Evolutionary conservation across 495 filamentous ascomycete genomes (phyloP).

Genomic region (Venustampulla echinocandica): DNA sequence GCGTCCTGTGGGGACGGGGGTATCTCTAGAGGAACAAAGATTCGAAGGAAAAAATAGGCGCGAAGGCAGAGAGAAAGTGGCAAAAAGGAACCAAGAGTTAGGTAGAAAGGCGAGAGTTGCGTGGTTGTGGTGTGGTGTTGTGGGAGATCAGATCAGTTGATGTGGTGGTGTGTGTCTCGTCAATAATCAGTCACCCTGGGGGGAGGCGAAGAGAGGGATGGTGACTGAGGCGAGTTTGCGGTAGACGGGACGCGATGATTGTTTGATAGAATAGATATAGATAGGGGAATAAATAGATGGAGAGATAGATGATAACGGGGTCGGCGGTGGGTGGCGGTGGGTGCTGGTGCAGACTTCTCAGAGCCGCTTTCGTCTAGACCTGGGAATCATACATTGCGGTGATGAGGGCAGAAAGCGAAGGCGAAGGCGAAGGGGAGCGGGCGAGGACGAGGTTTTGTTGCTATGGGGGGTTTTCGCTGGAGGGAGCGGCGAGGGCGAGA

Average conservation of each 20-base stretch:
- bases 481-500: conserved; percentile 3
- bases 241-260: neutral
- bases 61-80: neutral
- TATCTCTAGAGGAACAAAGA: neutral
- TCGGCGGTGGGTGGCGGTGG: neutral
- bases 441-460: conserved; percentile 16
- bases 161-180: neutral
- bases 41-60: neutral
- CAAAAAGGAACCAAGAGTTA: neutral
- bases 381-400: conserved; percentile 20
- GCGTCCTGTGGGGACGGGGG: neutral
- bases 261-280: neutral
- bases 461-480: neutral
- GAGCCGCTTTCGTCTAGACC: conserved; percentile 20
- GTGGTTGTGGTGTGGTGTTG: neutral
- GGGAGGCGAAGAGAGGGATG: neutral
- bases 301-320: neutral
- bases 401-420: conserved; percentile 1
- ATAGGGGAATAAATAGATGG: neutral
- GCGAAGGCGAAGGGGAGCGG: neutral
- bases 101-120: neutral
- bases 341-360: conserved; percentile 20
- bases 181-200: neutral
- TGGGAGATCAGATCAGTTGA: neutral
- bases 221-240: neutral